Conservation (phyloP, 179 eudicot genomes). For the Spinacia oleracea region DNA sequence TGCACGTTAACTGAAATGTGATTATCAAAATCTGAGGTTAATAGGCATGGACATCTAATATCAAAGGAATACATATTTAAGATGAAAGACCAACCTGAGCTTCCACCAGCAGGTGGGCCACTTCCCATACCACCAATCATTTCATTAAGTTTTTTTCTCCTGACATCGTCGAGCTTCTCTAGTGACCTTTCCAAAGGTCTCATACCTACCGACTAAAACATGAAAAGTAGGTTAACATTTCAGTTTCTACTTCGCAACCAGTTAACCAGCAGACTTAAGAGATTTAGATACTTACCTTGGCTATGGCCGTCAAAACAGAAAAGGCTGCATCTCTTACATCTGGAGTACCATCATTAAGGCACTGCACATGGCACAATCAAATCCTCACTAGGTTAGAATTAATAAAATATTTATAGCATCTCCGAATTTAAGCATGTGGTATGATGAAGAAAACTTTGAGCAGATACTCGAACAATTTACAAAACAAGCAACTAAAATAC, state of each 20-base stretch:
- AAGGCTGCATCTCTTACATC: constrained; percentile 99
- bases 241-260: neutral
- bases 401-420: neutral
- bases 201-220: constrained; percentile 89
- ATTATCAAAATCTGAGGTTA: constrained; percentile 20
- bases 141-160: constrained; percentile 90
- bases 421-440: neutral
- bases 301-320: constrained; percentile 90
- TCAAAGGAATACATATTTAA: neutral
- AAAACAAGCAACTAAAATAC: neutral
- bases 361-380: constrained; percentile 55
- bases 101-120: constrained; percentile 45
- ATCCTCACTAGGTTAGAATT: neutral
- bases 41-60: neutral
- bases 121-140: constrained; percentile 81
- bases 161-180: constrained; percentile 96
- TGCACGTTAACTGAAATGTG: constrained; percentile 46
- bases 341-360: constrained; percentile 99
- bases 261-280: neutral
- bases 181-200: constrained; percentile 93
- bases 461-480: neutral
- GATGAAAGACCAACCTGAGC: constrained; percentile 52
- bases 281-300: constrained; percentile 54
- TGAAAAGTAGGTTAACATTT: neutral
- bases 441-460: neutral